These are phyloP conservation scores for Xerophyta viscosa DNA, from an alignment of 106 monocot genomes.

Conservation along the genomic window DNA sequence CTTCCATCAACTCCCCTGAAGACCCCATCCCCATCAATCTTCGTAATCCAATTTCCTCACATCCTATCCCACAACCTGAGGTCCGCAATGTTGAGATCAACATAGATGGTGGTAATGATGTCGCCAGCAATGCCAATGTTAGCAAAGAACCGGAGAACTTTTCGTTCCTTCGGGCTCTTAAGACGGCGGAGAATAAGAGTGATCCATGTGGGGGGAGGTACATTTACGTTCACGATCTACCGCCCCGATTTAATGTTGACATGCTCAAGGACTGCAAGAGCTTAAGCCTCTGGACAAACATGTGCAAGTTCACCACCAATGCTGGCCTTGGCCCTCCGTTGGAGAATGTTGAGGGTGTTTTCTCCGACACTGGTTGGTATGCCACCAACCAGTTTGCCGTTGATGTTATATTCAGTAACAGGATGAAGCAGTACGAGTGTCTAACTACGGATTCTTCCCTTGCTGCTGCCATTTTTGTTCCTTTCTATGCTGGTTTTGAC, in stretches of 20 bases:
- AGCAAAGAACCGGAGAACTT: slow-evolving; percentile 10
- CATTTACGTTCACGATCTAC: slow-evolving; percentile 81
- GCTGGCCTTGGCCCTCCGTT: slow-evolving; percentile 68
- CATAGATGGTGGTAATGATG: too few relatives aligned
- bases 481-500: slow-evolving; percentile 88
- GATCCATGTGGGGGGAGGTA: slow-evolving; percentile 82
- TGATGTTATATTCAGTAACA: slow-evolving; percentile 73
- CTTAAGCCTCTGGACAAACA: slow-evolving; percentile 69
- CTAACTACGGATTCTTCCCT: slow-evolving; percentile 75
- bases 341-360: slow-evolving; percentile 52
- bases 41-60: background rate
- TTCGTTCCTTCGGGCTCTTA: slow-evolving; percentile 35
- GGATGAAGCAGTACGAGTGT: slow-evolving; percentile 93
- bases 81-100: background rate
- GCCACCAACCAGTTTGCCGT: slow-evolving; percentile 83
- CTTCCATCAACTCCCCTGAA: background rate
- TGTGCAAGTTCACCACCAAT: slow-evolving; percentile 71
- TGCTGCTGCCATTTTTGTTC: slow-evolving; percentile 78
- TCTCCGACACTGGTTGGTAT: slow-evolving; percentile 81
- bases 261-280: slow-evolving; percentile 57
- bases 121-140: background rate
- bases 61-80: background rate
- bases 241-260: slow-evolving; percentile 56
- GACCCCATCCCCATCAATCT: slow-evolving; percentile 1
- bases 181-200: slow-evolving; percentile 26